Base-by-base conservation (phyloP, 148 eudicot genomes). In the Salicornia ramosissima region DNA sequence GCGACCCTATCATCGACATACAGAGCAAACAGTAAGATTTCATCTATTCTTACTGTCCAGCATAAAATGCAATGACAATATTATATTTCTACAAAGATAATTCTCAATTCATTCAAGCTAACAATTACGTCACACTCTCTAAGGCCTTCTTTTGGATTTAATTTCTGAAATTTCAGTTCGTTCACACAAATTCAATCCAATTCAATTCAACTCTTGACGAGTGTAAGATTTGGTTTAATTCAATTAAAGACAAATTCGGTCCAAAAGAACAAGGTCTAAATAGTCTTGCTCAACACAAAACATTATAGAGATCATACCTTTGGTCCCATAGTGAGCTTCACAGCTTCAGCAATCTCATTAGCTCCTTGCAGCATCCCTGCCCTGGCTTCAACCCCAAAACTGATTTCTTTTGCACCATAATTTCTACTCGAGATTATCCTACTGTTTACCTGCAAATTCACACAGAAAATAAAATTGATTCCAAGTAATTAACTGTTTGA, bases 321-420 rank as follows among this genome's bases (percentile, higher is more conserved):
- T 22, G 98, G 97, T 64, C 98, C 98, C 98, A 93, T 93, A 26
- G 98, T 93, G 78, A 93, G 92, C 76, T 90, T 93, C 26, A 93
- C 98, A 72, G 98, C 97, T 71, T 90, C 98, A 11, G 98, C 97
- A 66, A 94, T 89, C 80, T 90, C 96, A 79, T 94, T 87, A 65
- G 90, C 98, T 63, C 98, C 98, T 65, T 81, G 84, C 22, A 94
- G 79, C 96, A 94, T 85, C 2, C 91, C 92, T 5, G 85, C 88
- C 63, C 97, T 85, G 78, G 97, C 98, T 60, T 70, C 82, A 25
- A 49, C 56, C 14, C 98, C 98, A 39, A 88, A 94, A 75, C 7
- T 81, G 64, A 94, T 87, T 69, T 94, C 98, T 74, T 94, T 94
- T 26, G 98, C 97, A 54, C 77, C 96, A 86, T 88, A 94, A 76